These are phyloP conservation scores for Logfia minima DNA, from an alignment of 129 eudicot species.

Conservation along the genomic window DNA sequence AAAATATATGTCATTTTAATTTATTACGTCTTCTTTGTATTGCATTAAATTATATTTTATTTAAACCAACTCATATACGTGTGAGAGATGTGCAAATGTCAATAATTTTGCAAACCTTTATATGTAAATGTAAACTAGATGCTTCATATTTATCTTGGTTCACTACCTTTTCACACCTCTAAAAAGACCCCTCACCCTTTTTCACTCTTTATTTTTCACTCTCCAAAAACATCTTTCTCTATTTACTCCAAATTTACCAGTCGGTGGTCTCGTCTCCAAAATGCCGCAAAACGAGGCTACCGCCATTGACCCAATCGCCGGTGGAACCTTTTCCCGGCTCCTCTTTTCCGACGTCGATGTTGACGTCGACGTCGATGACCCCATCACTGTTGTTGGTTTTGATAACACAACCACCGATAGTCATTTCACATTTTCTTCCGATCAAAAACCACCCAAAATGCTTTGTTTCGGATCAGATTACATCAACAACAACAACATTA, in stretches of 20 bases:
- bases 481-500: conserved; percentile 1
- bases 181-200: background rate
- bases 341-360: conserved; percentile 49
- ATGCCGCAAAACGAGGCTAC: conserved; percentile 44
- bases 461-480: conserved; percentile 61
- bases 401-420: conserved; percentile 8
- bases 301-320: conserved; percentile 44
- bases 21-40: no score
- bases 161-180: background rate
- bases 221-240: background rate
- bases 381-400: conserved; percentile 13
- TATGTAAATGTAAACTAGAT: no score
- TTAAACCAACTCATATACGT: no score
- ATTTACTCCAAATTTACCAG: conserved; percentile 5
- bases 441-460: conserved; percentile 53
- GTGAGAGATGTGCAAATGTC: no score
- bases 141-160: no score
- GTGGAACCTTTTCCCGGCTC: conserved; percentile 60
- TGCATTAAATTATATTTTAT: no score
- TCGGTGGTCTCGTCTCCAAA: conserved; percentile 18
- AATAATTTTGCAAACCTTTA: no score
- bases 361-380: conserved; percentile 36
- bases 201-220: background rate
- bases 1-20: no score
- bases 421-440: conserved; percentile 33